Evolutionary conservation across 257 asterid species (phyloP).

Genomic region (Penstemon newberryi): DNA sequence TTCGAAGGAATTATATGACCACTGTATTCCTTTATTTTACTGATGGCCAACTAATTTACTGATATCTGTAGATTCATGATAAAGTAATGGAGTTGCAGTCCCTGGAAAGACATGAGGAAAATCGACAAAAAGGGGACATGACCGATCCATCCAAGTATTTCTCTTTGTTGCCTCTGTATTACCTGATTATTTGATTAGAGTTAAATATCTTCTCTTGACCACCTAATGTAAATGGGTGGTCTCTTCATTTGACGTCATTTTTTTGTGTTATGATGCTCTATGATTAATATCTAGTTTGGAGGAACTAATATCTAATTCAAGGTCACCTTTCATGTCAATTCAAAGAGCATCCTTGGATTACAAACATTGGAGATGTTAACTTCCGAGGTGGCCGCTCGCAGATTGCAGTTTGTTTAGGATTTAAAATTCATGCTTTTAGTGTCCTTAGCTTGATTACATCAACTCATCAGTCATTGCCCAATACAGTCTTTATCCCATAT

Average conservation of each 20-base stretch:
- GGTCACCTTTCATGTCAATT: conserved; percentile 8
- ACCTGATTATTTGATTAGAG: conserved; percentile 12
- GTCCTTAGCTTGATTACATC: not conserved
- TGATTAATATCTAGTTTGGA: not conserved
- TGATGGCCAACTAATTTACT: conserved; percentile 26
- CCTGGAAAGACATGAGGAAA: conserved; percentile 40
- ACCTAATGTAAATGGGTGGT: not conserved
- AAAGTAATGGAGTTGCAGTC: conserved; percentile 67
- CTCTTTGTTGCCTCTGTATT: conserved; percentile 27
- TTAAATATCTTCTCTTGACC: conserved; percentile 10
- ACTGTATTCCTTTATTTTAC: conserved; percentile 5
- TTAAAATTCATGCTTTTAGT: conserved; percentile 9
- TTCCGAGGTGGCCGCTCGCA: conserved; percentile 9
- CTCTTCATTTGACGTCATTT: not conserved
- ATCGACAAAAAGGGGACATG: conserved; percentile 38
- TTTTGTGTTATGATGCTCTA: not conserved
- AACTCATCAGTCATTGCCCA: not conserved
- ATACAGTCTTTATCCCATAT: not conserved
- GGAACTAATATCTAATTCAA: not conserved
- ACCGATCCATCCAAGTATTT: conserved; percentile 58
- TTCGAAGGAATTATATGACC: conserved; percentile 7
- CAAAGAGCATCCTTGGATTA: conserved; percentile 8
- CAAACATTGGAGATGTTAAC: not conserved
- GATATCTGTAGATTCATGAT: conserved; percentile 56
- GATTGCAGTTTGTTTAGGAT: conserved; percentile 15